phyloP scores from a whole-genome alignment of 306 rosid species.

The Fragaria ananassa region DNA sequence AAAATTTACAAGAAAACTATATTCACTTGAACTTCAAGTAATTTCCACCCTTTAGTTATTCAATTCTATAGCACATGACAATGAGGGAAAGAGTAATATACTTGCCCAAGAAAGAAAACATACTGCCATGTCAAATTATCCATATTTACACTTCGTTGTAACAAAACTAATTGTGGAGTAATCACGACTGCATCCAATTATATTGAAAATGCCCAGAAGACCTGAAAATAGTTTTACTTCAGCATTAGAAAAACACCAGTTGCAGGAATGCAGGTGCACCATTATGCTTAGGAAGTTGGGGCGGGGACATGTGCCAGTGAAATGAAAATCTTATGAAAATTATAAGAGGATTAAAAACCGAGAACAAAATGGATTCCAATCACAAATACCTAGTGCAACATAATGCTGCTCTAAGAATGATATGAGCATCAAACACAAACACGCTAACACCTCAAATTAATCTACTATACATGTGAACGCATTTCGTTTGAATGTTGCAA shows the following conservation, averaged over 20 bases:
- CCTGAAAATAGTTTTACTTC: conserved; percentile 38
- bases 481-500: too few relatives aligned
- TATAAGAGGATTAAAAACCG: too few relatives aligned
- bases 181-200: conserved; percentile 91
- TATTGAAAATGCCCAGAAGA: conserved; percentile 91
- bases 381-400: too few relatives aligned
- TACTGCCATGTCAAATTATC: conserved; percentile 94
- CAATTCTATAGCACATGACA: background rate
- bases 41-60: background rate
- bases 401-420: too few relatives aligned
- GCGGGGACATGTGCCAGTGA: conserved; percentile 1
- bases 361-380: too few relatives aligned
- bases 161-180: conserved; percentile 82
- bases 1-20: background rate
- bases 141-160: conserved; percentile 88
- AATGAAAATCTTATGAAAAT: background rate
- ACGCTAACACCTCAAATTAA: too few relatives aligned
- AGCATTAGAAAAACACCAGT: conserved; percentile 16
- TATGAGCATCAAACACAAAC: too few relatives aligned
- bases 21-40: background rate
- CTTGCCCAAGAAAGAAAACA: conserved; percentile 71
- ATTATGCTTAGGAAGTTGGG: background rate
- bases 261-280: background rate
- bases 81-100: background rate
- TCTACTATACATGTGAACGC: too few relatives aligned